Evolutionary conservation across 1,139 yeast species (phyloP).

Genomic region (Debaryomyces subglobosus): DNA sequence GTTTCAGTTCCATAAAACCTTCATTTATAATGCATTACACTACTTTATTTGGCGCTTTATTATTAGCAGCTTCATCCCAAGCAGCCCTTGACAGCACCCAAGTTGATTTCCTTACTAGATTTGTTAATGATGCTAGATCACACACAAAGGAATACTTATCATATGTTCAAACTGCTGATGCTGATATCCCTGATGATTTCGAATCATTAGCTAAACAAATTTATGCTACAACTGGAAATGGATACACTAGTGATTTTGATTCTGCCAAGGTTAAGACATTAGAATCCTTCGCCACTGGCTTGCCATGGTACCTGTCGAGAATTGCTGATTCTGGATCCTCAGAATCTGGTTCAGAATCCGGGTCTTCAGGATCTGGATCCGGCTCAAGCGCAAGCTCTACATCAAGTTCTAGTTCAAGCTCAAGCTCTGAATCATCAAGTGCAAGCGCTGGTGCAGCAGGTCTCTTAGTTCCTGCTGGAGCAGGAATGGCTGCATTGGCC

Average conservation of each 20-base stretch:
- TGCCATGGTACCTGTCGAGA: conserved; percentile 41
- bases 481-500: conserved; percentile 38
- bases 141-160: conserved; percentile 24
- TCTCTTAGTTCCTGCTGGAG: conserved; percentile 36
- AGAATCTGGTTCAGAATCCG: conserved; percentile 3
- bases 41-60: conserved; percentile 8
- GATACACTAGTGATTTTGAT: conserved; percentile 45
- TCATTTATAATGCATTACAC: conserved; percentile 12
- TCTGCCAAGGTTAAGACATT: conserved; percentile 27
- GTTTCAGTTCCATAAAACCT: neutral
- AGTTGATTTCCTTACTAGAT: conserved; percentile 29
- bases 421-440: conserved; percentile 3
- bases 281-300: conserved; percentile 38
- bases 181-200: conserved; percentile 27
- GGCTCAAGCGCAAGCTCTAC: conserved; percentile 3
- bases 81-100: conserved; percentile 15
- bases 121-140: conserved; percentile 31
- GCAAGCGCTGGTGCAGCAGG: conserved; percentile 18
- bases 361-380: conserved; percentile 3
- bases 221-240: conserved; percentile 41
- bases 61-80: conserved; percentile 3
- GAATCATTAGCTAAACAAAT: conserved; percentile 39
- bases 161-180: conserved; percentile 26
- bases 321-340: conserved; percentile 14
- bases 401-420: conserved; percentile 5